Evolutionary conservation across 805 yeast species (phyloP), one percentile per base, ranked within the genome.

Genomic region (Scheffersomyces ergatensis): DNA sequence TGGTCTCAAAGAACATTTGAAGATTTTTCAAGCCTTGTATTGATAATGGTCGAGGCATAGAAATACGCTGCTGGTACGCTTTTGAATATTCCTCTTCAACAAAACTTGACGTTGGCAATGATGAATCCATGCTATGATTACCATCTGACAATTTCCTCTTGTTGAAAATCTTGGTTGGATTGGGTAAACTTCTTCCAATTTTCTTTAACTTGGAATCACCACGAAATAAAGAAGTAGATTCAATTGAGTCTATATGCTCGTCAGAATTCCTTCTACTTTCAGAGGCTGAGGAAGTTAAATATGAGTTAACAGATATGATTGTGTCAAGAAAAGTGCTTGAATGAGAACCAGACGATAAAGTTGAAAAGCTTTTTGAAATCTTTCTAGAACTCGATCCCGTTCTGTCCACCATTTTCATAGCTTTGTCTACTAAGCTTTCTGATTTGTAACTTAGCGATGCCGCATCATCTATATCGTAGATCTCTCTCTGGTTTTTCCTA

Each of bases 11-110:
- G 0, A 60, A 48, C 60, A 67, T 66, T 20, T 63, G 54, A 33
- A 67, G 46, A 33, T 54, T 62, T 41, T 55, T 60, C 8, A 70
- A 49, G 1, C 65, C 65, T 31, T 50, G 47, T 1, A 64, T 40
- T 1, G 72, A 60, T 14, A 69, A 49, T 1, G 63, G 63, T 13
- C 61, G 51, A 0, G 75, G 75, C 15, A 67, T 29, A 21, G 9
- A 6, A 7, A 21, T 21, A 7, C 24, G 6, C 13, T 27, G 32
- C 13, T 9, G 27, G 13, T 24, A 24, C 9, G 27, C 27, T 24
- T n/a, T n/a, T n/a, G n/a, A n/a, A n/a, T n/a, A n/a, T n/a, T n/a
- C n/a, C 9, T 9, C 24, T 13, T 12, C 19, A 16, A 18, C 15
- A 17, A n/a, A 5, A 32, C 6, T 18, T 9, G 24, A 17, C 4